These are phyloP conservation scores for Candida tropicalis DNA, from an alignment of 1,139 yeast species.

Conservation along the genomic window DNA sequence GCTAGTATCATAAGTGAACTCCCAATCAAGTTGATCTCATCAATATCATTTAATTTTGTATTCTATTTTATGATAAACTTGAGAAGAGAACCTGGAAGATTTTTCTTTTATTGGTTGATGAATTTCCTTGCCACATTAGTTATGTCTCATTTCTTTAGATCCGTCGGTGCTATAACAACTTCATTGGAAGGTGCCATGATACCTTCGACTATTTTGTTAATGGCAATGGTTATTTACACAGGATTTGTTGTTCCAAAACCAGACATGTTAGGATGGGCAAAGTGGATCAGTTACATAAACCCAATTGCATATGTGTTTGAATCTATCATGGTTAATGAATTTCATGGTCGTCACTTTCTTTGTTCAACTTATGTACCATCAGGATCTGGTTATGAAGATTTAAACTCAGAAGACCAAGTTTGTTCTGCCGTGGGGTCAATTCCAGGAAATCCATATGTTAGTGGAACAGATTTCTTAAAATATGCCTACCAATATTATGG, in stretches of 20 bases:
- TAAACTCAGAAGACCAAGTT: constrained; percentile 36
- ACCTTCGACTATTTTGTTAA: constrained; percentile 56
- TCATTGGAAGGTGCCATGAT: constrained; percentile 62
- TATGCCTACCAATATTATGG: constrained; percentile 50
- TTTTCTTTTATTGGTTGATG: constrained; percentile 54
- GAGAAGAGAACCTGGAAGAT: constrained; percentile 58
- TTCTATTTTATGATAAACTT: constrained; percentile 61
- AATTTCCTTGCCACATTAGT: constrained; percentile 47
- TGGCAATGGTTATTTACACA: constrained; percentile 56
- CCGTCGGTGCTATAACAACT: constrained; percentile 58
- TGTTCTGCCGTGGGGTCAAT: constrained; percentile 68
- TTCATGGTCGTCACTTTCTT: constrained; percentile 49
- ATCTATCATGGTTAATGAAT: constrained; percentile 56
- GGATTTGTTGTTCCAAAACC: constrained; percentile 63
- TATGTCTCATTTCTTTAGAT: constrained; percentile 61
- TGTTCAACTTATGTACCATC: constrained; percentile 52
- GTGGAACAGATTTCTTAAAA: constrained; percentile 59
- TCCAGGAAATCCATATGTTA: constrained; percentile 56
- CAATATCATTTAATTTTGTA: constrained; percentile 47
- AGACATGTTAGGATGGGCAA: constrained; percentile 62
- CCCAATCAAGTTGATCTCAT: constrained; percentile 53
- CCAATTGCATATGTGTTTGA: constrained; percentile 62
- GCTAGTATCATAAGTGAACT: constrained; percentile 59
- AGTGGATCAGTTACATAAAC: constrained; percentile 61
- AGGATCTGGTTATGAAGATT: constrained; percentile 37